A percentile compares a stretch with the other conserved stretches of the same genome.
phyloP scores from a whole-genome alignment of 140 eudicot species.

The Anethum foeniculum region DNA sequence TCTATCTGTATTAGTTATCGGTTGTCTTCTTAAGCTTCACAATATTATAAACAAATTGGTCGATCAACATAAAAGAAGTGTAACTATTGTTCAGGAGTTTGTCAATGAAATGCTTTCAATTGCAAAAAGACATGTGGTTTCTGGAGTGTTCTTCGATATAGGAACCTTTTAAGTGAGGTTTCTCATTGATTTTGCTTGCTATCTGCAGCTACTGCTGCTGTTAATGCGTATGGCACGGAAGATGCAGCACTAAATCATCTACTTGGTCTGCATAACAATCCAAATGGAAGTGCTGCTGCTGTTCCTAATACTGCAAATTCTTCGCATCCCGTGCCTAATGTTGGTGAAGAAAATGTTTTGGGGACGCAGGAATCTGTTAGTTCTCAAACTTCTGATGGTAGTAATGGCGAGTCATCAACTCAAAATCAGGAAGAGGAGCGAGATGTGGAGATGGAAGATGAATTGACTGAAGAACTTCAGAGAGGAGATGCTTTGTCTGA shows the following conservation, averaged over 20 bases:
- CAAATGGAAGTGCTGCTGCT: constrained; percentile 14
- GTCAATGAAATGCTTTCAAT: background rate
- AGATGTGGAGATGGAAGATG: constrained; percentile 84
- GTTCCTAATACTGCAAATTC: constrained; percentile 10
- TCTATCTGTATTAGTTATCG: too few species aligned
- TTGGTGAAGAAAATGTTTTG: constrained; percentile 18
- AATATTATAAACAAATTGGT: too few species aligned
- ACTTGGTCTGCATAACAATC: constrained; percentile 24
- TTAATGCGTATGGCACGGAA: constrained; percentile 36
- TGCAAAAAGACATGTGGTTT: background rate
- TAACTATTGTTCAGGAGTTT: background rate
- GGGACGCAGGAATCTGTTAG: background rate
- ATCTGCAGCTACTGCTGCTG: constrained; percentile 48
- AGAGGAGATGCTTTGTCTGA: constrained; percentile 64
- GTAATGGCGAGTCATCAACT: constrained; percentile 21
- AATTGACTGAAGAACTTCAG: constrained; percentile 48
- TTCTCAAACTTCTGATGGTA: constrained; percentile 13
- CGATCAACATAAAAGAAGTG: background rate
- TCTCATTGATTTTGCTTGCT: background rate
- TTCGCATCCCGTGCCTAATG: constrained; percentile 18
- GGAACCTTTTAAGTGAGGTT: background rate
- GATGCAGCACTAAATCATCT: constrained; percentile 53
- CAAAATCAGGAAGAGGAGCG: constrained; percentile 30
- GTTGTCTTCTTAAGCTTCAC: too few species aligned
- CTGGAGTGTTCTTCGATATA: background rate